Evolutionary conservation across 495 filamentous ascomycete species (phyloP), one percentile per base, ranked within the genome.

Genomic region (Darksidea phi): DNA sequence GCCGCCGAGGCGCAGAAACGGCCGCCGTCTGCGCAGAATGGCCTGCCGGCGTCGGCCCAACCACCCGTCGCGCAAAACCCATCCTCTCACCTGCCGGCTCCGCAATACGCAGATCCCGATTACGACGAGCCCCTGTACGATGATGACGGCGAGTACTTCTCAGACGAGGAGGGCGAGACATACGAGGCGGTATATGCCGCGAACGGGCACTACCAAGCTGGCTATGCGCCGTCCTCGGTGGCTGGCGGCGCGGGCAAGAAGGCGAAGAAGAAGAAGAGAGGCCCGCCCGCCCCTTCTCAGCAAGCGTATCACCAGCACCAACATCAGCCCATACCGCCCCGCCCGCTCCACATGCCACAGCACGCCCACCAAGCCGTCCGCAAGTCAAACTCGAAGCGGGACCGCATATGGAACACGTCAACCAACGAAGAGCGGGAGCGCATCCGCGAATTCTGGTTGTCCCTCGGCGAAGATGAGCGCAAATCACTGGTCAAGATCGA

Each of bases 381-480:
- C 34, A 63, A 56, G 17, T 55, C 53, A 17, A 61, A 57, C 18
- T 53, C 49, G 38, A 42, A 48, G 10, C 89, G 87, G 70, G 90
- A 94, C 64, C 89, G 88, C 72, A 96, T 98, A 73, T 99, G 94
- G 94, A 96, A 97, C 69, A 97, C 91, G 6, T 92, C 88, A 32
- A 91, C 87, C 5, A 82, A 87, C 56, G 91, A 97, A 72, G 94
- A 99, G 73, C 86, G 94, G 13, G 91, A 97, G 72, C 87, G 94
- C 62, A 99, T 99, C 71, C 95, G 96, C 69, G 89, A 95, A 56
- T 99, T 97, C 75, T 99, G 94, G 94, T 80, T 99, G 34, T 91
- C 90, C n/a, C 75, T 99, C 24, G 90, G 90, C 57, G 95, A 99
- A 72, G 88, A 91, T 45, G 93, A 99, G 59, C 86, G 94, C 51